Evolutionary conservation across 2,329 filamentous ascomycete genomes (phyloP).

Genomic region (Beauveria sp.): DNA sequence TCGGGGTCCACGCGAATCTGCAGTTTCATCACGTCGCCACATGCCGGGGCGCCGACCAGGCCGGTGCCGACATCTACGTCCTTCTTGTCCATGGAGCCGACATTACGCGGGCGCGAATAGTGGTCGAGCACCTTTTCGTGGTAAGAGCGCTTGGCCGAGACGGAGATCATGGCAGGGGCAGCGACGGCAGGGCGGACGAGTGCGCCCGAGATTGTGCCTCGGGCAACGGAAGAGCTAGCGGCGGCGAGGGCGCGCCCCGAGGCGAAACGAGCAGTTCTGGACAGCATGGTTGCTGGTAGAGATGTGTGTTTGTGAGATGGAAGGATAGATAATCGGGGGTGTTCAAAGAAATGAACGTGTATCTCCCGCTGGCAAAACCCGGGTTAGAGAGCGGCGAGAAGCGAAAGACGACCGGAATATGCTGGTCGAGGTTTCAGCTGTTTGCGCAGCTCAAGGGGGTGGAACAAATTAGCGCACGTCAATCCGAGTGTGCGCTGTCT

Average conservation of each 20-base stretch:
- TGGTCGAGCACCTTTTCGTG: slow-evolving; percentile 47
- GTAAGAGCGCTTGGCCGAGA: slow-evolving; percentile 37
- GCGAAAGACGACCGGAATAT: slow-evolving; percentile 9
- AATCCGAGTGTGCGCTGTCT: background rate
- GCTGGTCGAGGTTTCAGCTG: slow-evolving; percentile 2
- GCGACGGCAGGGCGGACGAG: slow-evolving; percentile 32
- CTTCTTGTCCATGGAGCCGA: slow-evolving; percentile 58
- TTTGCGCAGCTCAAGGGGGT: slow-evolving; percentile 8
- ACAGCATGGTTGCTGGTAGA: slow-evolving; percentile 32
- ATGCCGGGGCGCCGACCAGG: slow-evolving; percentile 81
- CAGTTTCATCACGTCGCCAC: slow-evolving; percentile 82
- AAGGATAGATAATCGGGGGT: slow-evolving; percentile 2
- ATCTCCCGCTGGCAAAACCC: background rate
- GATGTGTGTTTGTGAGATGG: background rate
- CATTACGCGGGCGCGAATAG: slow-evolving; percentile 47
- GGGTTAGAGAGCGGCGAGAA: slow-evolving; percentile 9
- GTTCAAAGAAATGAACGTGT: slow-evolving; percentile 4
- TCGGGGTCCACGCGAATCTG: slow-evolving; percentile 79
- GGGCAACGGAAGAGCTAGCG: slow-evolving; percentile 26
- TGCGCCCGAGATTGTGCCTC: slow-evolving; percentile 19
- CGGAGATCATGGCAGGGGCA: slow-evolving; percentile 31
- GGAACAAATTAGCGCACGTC: slow-evolving; percentile 4
- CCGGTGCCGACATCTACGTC: slow-evolving; percentile 82
- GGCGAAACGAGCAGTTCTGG: slow-evolving; percentile 36
- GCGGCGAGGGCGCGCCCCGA: slow-evolving; percentile 36